These are phyloP conservation scores for Pichia sp. DNA, from an alignment of 1,139 yeast genomes.

Conservation along the genomic window DNA sequence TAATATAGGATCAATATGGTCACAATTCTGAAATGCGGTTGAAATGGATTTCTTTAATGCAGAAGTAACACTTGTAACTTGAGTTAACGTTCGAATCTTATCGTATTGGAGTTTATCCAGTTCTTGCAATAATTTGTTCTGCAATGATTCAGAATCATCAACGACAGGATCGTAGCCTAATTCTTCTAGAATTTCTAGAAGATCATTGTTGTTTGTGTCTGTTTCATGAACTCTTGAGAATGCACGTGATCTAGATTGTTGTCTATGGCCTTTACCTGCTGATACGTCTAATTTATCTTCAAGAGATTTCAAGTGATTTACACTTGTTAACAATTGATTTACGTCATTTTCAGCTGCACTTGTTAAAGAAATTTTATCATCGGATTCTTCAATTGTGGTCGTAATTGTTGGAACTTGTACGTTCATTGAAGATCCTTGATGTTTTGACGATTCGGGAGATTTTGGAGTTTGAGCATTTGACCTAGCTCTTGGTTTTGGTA, in stretches of 20 bases:
- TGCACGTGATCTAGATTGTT: slow-evolving; percentile 27
- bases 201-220: slow-evolving; percentile 19
- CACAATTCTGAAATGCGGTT: slow-evolving; percentile 55
- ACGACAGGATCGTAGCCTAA: slow-evolving; percentile 59
- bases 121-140: slow-evolving; percentile 51
- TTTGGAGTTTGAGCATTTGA: not conserved
- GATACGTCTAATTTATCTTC: slow-evolving; percentile 4
- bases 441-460: too few relatives aligned
- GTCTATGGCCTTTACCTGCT: slow-evolving; percentile 9
- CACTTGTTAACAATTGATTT: slow-evolving; percentile 9
- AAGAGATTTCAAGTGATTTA: slow-evolving; percentile 2
- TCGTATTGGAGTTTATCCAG: slow-evolving; percentile 44
- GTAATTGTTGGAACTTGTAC: slow-evolving; percentile 3
- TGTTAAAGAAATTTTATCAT: slow-evolving; percentile 9
- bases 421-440: too few relatives aligned
- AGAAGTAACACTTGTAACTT: slow-evolving; percentile 36
- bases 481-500: slow-evolving; percentile 9
- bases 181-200: slow-evolving; percentile 69
- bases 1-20: slow-evolving; percentile 50
- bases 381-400: slow-evolving; percentile 12
- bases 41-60: slow-evolving; percentile 40
- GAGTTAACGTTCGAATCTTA: slow-evolving; percentile 44
- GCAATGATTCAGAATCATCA: slow-evolving; percentile 55
- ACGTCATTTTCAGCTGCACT: slow-evolving; percentile 3
- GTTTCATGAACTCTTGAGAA: slow-evolving; percentile 25